These are phyloP conservation scores for Ajuga chamaepitys DNA, from an alignment of 257 asterid genomes.

Conservation along the genomic window DNA sequence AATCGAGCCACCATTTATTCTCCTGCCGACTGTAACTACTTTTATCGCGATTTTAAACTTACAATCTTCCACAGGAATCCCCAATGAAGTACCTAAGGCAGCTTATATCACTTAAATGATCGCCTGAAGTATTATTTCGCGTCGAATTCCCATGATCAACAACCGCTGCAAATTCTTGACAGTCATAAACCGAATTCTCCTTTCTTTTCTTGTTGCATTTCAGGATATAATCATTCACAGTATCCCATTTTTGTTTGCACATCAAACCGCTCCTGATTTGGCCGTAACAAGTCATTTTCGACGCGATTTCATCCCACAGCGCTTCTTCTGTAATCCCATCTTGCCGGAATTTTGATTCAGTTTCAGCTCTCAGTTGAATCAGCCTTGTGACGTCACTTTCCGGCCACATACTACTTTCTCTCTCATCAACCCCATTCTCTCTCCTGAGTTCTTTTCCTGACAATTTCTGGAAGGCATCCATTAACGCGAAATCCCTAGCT, in stretches of 20 bases:
- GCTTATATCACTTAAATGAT: constrained; percentile 27
- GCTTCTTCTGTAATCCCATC: constrained; percentile 23
- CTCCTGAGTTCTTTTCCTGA: constrained; percentile 24
- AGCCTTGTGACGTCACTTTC: constrained; percentile 39
- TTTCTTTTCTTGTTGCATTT: constrained; percentile 49
- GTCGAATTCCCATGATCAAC: constrained; percentile 16
- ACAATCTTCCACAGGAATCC: constrained; percentile 43
- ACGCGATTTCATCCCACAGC: constrained; percentile 48
- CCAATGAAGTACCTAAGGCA: constrained; percentile 53
- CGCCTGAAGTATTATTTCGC: constrained; percentile 4
- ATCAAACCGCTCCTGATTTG: constrained; percentile 31
- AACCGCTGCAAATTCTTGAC: constrained; percentile 8
- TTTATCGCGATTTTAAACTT: neutral
- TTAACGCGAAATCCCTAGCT: constrained; percentile 49
- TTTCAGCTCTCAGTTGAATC: constrained; percentile 35
- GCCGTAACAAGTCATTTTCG: constrained; percentile 47
- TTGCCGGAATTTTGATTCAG: constrained; percentile 36
- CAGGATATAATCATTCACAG: constrained; percentile 30
- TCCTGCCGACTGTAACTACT: no score
- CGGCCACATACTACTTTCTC: constrained; percentile 21
- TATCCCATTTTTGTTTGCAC: constrained; percentile 55
- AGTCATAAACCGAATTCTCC: constrained; percentile 22
- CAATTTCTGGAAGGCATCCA: constrained; percentile 49
- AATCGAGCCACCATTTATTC: no score
- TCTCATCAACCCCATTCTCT: neutral